These are phyloP conservation scores for Fusarium secorum DNA, from an alignment of 2,329 filamentous ascomycete genomes.

Conservation along the genomic window DNA sequence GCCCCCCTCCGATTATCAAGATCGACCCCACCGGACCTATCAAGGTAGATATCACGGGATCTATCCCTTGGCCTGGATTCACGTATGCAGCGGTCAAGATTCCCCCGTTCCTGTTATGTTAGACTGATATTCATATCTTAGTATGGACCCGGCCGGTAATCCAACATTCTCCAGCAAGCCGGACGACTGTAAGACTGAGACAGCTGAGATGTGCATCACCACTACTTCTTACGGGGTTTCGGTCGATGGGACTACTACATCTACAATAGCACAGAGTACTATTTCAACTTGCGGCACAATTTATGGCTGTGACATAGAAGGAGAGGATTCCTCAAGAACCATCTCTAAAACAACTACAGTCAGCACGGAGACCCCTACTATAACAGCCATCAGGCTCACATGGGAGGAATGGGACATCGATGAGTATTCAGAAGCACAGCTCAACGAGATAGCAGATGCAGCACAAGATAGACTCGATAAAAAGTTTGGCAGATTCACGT, in stretches of 20 bases:
- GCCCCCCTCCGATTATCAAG: background rate
- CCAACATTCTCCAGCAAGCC: background rate
- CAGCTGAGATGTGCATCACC: background rate
- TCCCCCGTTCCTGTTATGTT: fast-evolving
- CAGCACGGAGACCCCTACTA: background rate
- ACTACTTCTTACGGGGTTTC: background rate
- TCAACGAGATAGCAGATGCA: background rate
- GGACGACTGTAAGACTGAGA: background rate
- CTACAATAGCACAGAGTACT: background rate
- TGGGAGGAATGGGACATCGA: background rate
- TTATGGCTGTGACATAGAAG: background rate
- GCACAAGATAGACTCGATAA: background rate
- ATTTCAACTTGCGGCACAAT: background rate
- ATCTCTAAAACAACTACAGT: background rate
- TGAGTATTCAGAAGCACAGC: background rate
- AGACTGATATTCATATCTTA: background rate
- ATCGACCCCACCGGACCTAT: background rate
- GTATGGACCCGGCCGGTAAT: background rate
- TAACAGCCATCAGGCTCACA: background rate
- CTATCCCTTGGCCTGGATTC: background rate
- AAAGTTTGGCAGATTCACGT: background rate
- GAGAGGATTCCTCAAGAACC: fast-evolving
- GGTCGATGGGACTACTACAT: background rate
- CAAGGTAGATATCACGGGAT: background rate
- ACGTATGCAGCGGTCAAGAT: fast-evolving